Conservation (phyloP, 2,329 filamentous ascomycete species). For the Clonostachys solani region DNA sequence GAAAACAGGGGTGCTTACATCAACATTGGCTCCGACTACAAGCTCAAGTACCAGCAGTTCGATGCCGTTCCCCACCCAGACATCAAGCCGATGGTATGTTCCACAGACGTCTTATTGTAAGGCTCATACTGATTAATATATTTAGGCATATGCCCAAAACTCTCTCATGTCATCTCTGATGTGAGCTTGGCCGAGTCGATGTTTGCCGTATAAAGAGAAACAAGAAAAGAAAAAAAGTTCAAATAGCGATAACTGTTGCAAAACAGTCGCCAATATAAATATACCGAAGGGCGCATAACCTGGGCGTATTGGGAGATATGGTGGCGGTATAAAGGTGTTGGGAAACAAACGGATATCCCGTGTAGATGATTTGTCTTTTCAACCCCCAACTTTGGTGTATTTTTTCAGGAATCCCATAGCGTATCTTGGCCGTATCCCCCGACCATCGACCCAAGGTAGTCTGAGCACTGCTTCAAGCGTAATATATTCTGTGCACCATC, state of each 20-base stretch:
- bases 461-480: constrained; percentile 51
- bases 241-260: too few species aligned
- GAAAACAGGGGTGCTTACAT: constrained; percentile 99
- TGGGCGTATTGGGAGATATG: too few species aligned
- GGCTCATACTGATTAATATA: constrained; percentile 15
- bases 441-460: constrained; percentile 59
- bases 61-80: constrained; percentile 95
- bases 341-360: too few species aligned
- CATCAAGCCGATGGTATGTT: constrained; percentile 81
- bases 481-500: constrained; percentile 44
- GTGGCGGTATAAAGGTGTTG: too few species aligned
- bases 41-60: constrained; percentile 89
- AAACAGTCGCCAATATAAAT: too few species aligned
- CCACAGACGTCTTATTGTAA: constrained; percentile 2
- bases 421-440: constrained; percentile 36
- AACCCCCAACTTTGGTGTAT: too few species aligned
- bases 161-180: constrained; percentile 76
- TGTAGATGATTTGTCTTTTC: too few species aligned
- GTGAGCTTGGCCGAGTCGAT: constrained; percentile 27
- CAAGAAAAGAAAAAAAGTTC: neutral
- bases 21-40: constrained; percentile 89
- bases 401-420: constrained; percentile 39
- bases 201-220: constrained; percentile 1
- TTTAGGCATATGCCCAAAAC: constrained; percentile 76
- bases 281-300: too few species aligned